Evolutionary conservation across 306 rosid genomes (phyloP).

Genomic region (Acacia crassicarpa): DNA sequence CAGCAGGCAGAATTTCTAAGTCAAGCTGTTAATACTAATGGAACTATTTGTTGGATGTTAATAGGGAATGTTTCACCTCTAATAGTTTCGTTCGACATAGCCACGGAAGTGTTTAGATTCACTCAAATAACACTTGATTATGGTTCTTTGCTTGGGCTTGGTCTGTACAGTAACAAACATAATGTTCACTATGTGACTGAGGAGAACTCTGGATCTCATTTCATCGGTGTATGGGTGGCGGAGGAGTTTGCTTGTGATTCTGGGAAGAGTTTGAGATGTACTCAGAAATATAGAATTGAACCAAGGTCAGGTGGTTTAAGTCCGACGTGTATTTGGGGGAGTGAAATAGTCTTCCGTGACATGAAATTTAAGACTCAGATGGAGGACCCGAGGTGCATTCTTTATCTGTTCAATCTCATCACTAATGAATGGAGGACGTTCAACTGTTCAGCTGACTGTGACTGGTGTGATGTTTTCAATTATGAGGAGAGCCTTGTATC

Average conservation of each 20-base stretch:
- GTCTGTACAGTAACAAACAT: not conserved
- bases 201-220: not conserved
- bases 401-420: not conserved
- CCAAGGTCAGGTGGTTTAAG: not conserved
- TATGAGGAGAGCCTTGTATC: not conserved
- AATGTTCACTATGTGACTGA: not conserved
- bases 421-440: not conserved
- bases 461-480: no score
- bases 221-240: not conserved
- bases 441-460: not conserved
- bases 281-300: not conserved
- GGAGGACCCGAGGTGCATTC: not conserved
- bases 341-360: not conserved
- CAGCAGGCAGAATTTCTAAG: not conserved
- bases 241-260: not conserved
- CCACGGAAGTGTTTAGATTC: not conserved
- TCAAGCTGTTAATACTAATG: not conserved
- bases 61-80: no score
- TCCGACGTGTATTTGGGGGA: not conserved
- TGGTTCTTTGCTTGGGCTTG: not conserved
- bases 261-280: not conserved
- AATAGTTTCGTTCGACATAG: not conserved
- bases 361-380: no score
- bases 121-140: not conserved
- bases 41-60: not conserved